Percentiles rank a stretch among this genome's conserved stretches.
Evolutionary conservation across 208 protist genomes (phyloP).

Genomic region (Porcisia hertigi): DNA sequence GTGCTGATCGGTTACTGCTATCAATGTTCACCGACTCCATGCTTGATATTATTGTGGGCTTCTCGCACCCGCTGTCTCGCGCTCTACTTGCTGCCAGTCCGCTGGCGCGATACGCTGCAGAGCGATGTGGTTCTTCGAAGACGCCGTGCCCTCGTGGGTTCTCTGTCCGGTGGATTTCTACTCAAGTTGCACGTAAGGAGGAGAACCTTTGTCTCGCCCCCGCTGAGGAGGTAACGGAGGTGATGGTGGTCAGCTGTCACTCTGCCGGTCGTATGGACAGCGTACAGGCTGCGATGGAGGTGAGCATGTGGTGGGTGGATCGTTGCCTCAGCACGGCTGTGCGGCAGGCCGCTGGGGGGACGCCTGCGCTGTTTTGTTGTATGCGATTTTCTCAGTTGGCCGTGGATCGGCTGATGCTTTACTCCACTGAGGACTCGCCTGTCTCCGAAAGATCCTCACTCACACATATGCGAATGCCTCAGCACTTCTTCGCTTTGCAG

Average conservation of each 20-base stretch:
- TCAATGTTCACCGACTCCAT: background rate
- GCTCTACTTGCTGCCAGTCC: background rate
- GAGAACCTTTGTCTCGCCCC: slow-evolving; percentile 4
- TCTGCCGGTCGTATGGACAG: background rate
- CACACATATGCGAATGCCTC: slow-evolving; percentile 15
- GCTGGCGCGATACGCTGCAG: background rate
- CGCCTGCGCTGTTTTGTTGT: slow-evolving; percentile 6
- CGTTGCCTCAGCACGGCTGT: slow-evolving; percentile 3
- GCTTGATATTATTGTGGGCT: background rate
- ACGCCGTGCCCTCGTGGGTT: background rate
- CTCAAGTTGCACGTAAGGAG: background rate
- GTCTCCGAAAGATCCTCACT: background rate
- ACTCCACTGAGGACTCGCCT: slow-evolving; percentile 13
- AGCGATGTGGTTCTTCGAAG: background rate
- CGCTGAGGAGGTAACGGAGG: background rate
- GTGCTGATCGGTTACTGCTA: background rate
- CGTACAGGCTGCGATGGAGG: slow-evolving; percentile 3
- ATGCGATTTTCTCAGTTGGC: slow-evolving; percentile 11
- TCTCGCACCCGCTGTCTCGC: background rate
- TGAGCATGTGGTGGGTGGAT: slow-evolving; percentile 33
- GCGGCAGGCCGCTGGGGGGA: background rate
- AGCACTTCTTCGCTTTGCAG: slow-evolving; percentile 15
- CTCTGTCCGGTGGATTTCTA: slow-evolving; percentile 4
- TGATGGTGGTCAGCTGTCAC: slow-evolving; percentile 17
- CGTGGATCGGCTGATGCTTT: slow-evolving; percentile 10